Conservation (phyloP, 345 rosid species). For the Lagerstroemia speciosa region DNA sequence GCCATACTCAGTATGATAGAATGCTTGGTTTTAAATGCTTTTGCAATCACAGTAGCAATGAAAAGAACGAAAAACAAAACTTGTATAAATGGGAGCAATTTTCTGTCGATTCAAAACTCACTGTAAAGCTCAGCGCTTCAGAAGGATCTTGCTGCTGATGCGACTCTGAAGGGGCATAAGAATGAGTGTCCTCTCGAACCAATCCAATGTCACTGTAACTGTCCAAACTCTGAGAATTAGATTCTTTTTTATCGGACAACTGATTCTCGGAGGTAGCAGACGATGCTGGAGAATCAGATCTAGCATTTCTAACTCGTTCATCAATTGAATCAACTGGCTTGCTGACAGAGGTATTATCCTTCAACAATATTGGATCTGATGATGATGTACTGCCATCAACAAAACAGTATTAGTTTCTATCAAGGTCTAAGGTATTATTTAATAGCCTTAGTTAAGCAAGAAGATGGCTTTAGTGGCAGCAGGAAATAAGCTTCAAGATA, state of each 20-base stretch:
- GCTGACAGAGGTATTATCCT: constrained; percentile 29
- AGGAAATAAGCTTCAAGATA: not conserved
- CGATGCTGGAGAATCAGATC: constrained; percentile 53
- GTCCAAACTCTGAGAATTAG: constrained; percentile 50
- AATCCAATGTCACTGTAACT: constrained; percentile 46
- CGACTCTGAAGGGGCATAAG: constrained; percentile 45
- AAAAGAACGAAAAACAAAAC: not conserved
- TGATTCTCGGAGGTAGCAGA: constrained; percentile 42
- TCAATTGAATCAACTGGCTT: constrained; percentile 40
- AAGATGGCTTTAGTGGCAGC: not conserved
- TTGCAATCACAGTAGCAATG: not conserved
- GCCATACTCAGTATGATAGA: not conserved
- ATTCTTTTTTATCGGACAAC: constrained; percentile 39
- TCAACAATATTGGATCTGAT: constrained; percentile 33
- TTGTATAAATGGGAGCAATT: not conserved
- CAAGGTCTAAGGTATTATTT: not conserved
- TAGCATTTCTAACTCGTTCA: constrained; percentile 44
- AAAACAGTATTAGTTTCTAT: constrained; percentile 2
- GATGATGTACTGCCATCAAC: constrained; percentile 37
- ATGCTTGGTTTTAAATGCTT: not conserved
- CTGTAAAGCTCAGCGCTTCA: constrained; percentile 52
- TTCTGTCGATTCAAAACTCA: constrained; percentile 28
- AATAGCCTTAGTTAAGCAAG: not conserved
- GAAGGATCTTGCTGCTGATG: constrained; percentile 58
- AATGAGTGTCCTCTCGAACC: constrained; percentile 40